Conservation (phyloP, 2,329 filamentous ascomycete genomes). For the Talaromyces pinophilus region DNA sequence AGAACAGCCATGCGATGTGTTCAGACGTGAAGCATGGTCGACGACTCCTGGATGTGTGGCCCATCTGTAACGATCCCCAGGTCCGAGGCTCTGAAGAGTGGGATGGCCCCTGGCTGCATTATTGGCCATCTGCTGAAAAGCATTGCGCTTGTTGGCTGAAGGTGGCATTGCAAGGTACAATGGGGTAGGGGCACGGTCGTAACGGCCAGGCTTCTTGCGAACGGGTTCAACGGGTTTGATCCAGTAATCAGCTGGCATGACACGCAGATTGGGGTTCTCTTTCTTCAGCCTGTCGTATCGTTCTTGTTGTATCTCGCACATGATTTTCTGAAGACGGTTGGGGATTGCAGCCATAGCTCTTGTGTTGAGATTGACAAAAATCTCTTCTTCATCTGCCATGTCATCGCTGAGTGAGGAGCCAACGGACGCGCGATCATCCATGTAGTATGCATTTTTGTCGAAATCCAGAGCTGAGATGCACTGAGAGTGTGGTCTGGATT, state of each 20-base stretch:
- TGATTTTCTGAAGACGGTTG: slow-evolving; percentile 29
- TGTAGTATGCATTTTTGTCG: slow-evolving; percentile 5
- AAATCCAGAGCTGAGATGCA: slow-evolving; percentile 5
- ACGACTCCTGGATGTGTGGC: slow-evolving; percentile 1
- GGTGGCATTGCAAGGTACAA: slow-evolving; percentile 19
- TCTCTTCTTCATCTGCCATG: slow-evolving; percentile 32
- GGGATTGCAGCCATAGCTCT: slow-evolving; percentile 32
- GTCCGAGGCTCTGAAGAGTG: slow-evolving; percentile 15
- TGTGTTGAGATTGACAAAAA: slow-evolving; percentile 32
- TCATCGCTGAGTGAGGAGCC: slow-evolving; percentile 16
- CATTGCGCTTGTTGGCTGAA: slow-evolving; percentile 1
- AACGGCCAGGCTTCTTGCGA: slow-evolving; percentile 1
- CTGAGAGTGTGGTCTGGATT: slow-evolving; percentile 9
- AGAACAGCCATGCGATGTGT: neutral
- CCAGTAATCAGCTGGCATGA: slow-evolving; percentile 26
- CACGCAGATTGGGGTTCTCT: slow-evolving; percentile 24
- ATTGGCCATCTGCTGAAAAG: neutral
- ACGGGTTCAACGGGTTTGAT: slow-evolving; percentile 16
- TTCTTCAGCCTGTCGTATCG: slow-evolving; percentile 25
- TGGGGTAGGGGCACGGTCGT: slow-evolving; percentile 14
- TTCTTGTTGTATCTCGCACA: slow-evolving; percentile 34
- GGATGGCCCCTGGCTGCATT: neutral
- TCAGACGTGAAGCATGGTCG: neutral
- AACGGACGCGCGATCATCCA: slow-evolving; percentile 11
- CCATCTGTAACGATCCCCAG: slow-evolving; percentile 17